Evolutionary conservation across 352 stramenopile genomes (phyloP).

Genomic region (Pythium oligandrum): DNA sequence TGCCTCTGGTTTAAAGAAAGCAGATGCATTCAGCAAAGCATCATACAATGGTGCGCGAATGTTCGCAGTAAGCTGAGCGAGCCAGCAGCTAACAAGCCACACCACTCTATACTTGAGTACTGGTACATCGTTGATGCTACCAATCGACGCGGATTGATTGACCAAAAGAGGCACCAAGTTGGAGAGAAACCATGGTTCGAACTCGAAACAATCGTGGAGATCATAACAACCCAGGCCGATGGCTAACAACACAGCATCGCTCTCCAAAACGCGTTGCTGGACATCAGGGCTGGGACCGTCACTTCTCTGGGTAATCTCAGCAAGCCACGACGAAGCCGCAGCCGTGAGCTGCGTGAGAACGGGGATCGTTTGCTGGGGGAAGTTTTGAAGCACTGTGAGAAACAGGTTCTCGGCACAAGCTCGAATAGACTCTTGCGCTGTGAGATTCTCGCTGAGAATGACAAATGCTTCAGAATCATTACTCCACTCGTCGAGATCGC

Average conservation of each 20-base stretch:
- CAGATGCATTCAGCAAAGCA: constrained; percentile 40
- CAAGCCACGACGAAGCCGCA: constrained; percentile 40
- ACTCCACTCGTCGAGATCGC: constrained; percentile 69
- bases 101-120: constrained; percentile 74
- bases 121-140: constrained; percentile 43
- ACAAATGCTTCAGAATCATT: constrained; percentile 64
- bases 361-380: constrained; percentile 59
- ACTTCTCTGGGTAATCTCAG: constrained; percentile 23
- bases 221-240: constrained; percentile 83
- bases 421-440: constrained; percentile 73
- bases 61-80: constrained; percentile 68
- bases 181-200: constrained; percentile 79
- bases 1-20: constrained; percentile 26
- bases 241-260: constrained; percentile 76
- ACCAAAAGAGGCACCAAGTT: constrained; percentile 72
- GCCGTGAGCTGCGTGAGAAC: constrained; percentile 65
- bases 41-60: constrained; percentile 79
- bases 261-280: constrained; percentile 37
- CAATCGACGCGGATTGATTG: constrained; percentile 18
- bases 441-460: constrained; percentile 66
- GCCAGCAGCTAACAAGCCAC: constrained; percentile 85
- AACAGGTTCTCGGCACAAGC: constrained; percentile 81
- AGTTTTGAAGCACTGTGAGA: constrained; percentile 76
- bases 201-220: constrained; percentile 84
- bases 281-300: constrained; percentile 17